Evolutionary conservation across 208 protist species (phyloP), one percentile per base, ranked within the genome.

Genomic region (Acanthamoeba culbertsoni): DNA sequence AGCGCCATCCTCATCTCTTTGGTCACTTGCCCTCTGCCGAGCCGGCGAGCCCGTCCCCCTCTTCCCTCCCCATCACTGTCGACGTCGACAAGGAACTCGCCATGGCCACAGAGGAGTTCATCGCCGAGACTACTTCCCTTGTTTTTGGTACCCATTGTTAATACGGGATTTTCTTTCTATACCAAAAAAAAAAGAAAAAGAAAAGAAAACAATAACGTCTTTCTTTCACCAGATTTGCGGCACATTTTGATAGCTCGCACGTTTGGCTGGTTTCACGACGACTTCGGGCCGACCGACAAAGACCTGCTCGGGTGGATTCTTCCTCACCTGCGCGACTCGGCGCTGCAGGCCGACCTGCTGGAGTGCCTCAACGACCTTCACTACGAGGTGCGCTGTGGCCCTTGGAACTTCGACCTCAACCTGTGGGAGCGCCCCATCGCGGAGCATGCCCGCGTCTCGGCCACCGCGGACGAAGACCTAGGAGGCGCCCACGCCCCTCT

Each of bases 351-450:
- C 20, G 82, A 68, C 37, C n/a, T 90, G 0, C 26, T 68, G 18
- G 46, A 23, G 26, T 62, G 53, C 51, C 46, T 90, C 18, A n/a
- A 68, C 12, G 55, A 90, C 51, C 37, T 71, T 37, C 82, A 90
- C n/a, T 90, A 63, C 37, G 82, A 90, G 82, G 82, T 90, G 10
- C 82, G 82, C 28, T 90, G 82, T 48, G 82, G 82, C 0, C 82
- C 62, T 12, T 90, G 82, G 82, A 90, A 90, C 53, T 90, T 90
- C 26, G 82, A 90, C 20, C 46, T 68, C 82, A 90, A 90, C 53
- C 8, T 48, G 53, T 90, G 82, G 82, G 55, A 62, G 53, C 48
- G 82, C 18, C 82, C 82, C 18, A 23, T 90, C 5, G 3, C 23
- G 23, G 73, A n/a, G n/a, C n/a, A n/a, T n/a, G n/a, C n/a, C n/a